Conservation (phyloP, 345 rosid species). For the Orychophragmus violaceus region DNA sequence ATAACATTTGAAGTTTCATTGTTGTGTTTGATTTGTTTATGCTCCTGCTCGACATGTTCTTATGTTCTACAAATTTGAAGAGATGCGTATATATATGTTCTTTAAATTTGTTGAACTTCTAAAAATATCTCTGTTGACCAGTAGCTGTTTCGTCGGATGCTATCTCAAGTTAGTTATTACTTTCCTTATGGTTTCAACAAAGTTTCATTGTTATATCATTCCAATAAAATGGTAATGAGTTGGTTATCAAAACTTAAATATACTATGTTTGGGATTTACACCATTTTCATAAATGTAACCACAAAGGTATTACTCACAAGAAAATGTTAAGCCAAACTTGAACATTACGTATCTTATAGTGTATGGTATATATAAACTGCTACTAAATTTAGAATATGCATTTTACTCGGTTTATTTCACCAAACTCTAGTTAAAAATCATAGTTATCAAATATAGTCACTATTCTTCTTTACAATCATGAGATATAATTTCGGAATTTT, state of each 20-base stretch:
- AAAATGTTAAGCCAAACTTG: background rate
- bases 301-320: too few relatives aligned
- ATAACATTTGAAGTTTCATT: constrained; percentile 19
- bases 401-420: too few relatives aligned
- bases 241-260: background rate
- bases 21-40: background rate
- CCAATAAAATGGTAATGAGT: background rate
- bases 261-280: background rate
- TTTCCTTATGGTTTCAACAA: background rate
- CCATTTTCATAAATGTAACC: background rate
- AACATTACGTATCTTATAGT: too few relatives aligned
- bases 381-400: too few relatives aligned
- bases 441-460: too few relatives aligned
- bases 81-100: background rate
- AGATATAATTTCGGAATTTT: too few relatives aligned
- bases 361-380: too few relatives aligned
- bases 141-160: background rate
- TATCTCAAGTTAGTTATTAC: background rate
- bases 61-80: background rate
- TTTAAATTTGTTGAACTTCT: background rate
- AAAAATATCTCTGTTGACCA: background rate
- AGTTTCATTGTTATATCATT: background rate
- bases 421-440: too few relatives aligned
- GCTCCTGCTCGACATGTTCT: background rate
- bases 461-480: too few relatives aligned